Evolutionary conservation across 1,284 basidiomycete genomes (phyloP), one percentile per base, ranked within the genome.

Genomic region (Tausonia pullulans): DNA sequence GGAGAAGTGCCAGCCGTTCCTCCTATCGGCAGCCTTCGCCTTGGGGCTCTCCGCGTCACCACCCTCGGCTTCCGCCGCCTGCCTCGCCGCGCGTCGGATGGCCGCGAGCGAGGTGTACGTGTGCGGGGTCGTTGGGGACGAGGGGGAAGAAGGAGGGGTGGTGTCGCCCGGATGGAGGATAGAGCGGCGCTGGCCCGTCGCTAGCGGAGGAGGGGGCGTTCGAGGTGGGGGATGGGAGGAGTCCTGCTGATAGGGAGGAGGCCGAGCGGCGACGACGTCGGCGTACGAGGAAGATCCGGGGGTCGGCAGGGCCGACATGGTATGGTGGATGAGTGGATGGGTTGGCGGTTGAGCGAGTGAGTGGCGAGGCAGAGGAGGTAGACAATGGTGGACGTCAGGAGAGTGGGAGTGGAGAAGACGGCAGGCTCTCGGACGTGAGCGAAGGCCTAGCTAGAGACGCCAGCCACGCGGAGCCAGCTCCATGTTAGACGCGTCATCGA

Each of bases 1-100:
- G 10, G 7, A 61, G 41, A 65, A 56, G 60, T 65, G 64, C 64
- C 64, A 65, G 6, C 64, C 64, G 45, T 65, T 65, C 56, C 45
- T 61, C 41, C 64, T 40, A 41, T 57, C 55, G 11, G 45, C 55
- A 3, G 55, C 11, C 55, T 57, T 57, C 41, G 41, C 55, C 43
- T 56, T 49, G 44, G 44, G 52, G 7, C 14, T 53, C 14, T 58
- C 46, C 6, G 55, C 40, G 9, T 50, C 48, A 27, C 27, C 27
- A 27, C 27, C 27, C 27, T 50, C 41, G 48, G 50, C 45, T 49
- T 44, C 43, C 61, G 54, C 61, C 46, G 49, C 51, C 3, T 41
- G 48, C 49, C 58, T 63, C 27, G 57, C 51, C 43, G 62, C 62
- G 5, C 49, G 27, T 7, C 62, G 55, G 44, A 65, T 46, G 6